Percentiles rank a stretch among this genome's conserved stretches.
phyloP scores from a whole-genome alignment of 805 yeast genomes.

The Ogataea methanolica region DNA sequence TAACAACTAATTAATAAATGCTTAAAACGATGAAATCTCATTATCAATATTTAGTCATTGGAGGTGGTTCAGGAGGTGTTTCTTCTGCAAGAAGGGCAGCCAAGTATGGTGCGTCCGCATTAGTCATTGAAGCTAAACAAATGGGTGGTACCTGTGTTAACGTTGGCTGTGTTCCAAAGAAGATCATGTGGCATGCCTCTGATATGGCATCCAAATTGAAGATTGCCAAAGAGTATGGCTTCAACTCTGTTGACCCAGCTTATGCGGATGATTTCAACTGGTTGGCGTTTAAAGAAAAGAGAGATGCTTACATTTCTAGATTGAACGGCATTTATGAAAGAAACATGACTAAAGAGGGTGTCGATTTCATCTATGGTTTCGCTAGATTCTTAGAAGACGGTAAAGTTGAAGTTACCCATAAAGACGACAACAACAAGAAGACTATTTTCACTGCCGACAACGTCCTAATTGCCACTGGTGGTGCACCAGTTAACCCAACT shows the following conservation, averaged over 20 bases:
- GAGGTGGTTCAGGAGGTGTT: slow-evolving; percentile 99
- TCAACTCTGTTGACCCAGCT: slow-evolving; percentile 51
- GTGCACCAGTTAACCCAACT: slow-evolving; percentile 69
- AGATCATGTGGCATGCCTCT: slow-evolving; percentile 97
- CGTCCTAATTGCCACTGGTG: slow-evolving; percentile 90
- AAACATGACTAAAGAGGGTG: slow-evolving; percentile 84
- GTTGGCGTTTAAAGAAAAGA: slow-evolving; percentile 73
- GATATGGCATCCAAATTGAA: slow-evolving; percentile 74
- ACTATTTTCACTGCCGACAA: slow-evolving; percentile 69
- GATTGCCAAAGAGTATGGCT: slow-evolving; percentile 81
- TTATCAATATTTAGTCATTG: slow-evolving; percentile 90
- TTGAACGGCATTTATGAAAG: slow-evolving; percentile 91
- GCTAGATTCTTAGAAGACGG: slow-evolving; percentile 72
- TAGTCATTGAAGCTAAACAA: slow-evolving; percentile 72
- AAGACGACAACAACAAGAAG: slow-evolving; percentile 51
- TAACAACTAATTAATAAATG: slow-evolving; percentile 9
- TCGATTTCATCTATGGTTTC: slow-evolving; percentile 80
- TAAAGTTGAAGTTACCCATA: slow-evolving; percentile 70
- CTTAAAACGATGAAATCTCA: slow-evolving; percentile 40
- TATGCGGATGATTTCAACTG: slow-evolving; percentile 69
- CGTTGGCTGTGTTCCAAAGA: slow-evolving; percentile 99
- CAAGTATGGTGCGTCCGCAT: slow-evolving; percentile 81
- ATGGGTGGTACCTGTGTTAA: slow-evolving; percentile 99
- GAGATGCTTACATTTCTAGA: slow-evolving; percentile 86
- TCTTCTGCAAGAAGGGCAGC: slow-evolving; percentile 99